Evolutionary conservation across 306 rosid genomes (phyloP).

Genomic region (Psophocarpus tetragonolobus): DNA sequence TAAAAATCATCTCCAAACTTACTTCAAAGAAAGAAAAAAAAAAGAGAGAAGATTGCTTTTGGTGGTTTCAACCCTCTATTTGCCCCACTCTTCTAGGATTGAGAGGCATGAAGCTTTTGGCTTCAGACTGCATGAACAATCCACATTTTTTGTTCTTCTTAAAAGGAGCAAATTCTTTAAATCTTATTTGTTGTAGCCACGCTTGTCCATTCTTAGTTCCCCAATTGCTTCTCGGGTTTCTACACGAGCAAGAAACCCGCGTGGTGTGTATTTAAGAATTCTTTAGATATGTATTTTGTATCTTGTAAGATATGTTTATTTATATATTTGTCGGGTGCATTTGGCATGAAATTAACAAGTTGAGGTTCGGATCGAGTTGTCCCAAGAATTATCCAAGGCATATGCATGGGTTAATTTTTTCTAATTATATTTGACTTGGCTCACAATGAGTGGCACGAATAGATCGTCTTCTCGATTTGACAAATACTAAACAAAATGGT

Average conservation of each 20-base stretch:
- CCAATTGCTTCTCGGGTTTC: slow-evolving; percentile 31
- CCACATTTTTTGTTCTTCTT: slow-evolving; percentile 28
- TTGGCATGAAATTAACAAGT: slow-evolving; percentile 33
- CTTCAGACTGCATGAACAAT: slow-evolving; percentile 39
- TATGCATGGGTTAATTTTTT: background rate
- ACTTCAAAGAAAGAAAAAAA: slow-evolving; percentile 3
- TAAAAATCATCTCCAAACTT: background rate
- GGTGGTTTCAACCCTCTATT: slow-evolving; percentile 26
- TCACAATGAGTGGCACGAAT: background rate
- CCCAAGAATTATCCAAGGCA: background rate
- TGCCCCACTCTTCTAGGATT: slow-evolving; percentile 30
- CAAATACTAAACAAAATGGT: background rate
- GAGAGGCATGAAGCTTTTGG: slow-evolving; percentile 40
- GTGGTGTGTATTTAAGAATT: slow-evolving; percentile 42
- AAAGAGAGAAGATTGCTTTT: slow-evolving; percentile 6
- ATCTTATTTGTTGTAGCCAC: slow-evolving; percentile 44
- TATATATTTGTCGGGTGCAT: slow-evolving; percentile 37
- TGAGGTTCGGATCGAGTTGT: slow-evolving; percentile 4
- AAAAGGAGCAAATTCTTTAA: slow-evolving; percentile 41
- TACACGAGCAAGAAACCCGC: slow-evolving; percentile 34
- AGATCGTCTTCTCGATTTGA: background rate
- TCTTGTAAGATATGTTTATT: slow-evolving; percentile 32
- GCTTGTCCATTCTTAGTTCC: slow-evolving; percentile 52
- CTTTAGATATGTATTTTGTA: slow-evolving; percentile 33
- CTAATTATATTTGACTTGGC: background rate